Percentiles rank a stretch among this genome's conserved stretches.
Evolutionary conservation across 2,329 filamentous ascomycete species (phyloP).

Genomic region (Acephala macrosclerotiorum): DNA sequence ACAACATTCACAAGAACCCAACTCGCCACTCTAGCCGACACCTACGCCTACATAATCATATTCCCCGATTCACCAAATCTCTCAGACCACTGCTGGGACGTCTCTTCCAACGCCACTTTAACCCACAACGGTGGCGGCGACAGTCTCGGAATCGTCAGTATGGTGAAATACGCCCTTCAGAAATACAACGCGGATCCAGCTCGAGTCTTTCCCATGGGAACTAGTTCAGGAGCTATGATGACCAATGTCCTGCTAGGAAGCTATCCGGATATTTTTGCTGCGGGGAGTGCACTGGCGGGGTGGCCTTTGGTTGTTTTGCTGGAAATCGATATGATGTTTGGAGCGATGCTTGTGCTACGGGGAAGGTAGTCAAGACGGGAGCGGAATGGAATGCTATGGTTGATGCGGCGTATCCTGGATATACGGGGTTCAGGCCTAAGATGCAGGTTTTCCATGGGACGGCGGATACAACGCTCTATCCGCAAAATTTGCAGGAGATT

Average conservation of each 20-base stretch:
- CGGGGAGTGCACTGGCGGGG: conserved; percentile 54
- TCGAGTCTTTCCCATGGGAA: conserved; percentile 61
- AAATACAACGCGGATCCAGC: conserved; percentile 58
- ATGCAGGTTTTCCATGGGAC: conserved; percentile 44
- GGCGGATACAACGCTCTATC: conserved; percentile 47
- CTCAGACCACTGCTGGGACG: conserved; percentile 63
- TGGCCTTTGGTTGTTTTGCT: conserved; percentile 52
- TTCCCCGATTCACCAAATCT: conserved; percentile 60
- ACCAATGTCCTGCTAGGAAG: conserved; percentile 56
- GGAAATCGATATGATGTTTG: conserved; percentile 49
- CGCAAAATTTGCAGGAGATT: conserved; percentile 50
- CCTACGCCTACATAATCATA: conserved; percentile 65
- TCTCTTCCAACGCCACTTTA: conserved; percentile 57
- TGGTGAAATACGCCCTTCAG: conserved; percentile 60
- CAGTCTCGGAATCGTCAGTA: conserved; percentile 61
- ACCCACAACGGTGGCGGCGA: conserved; percentile 64
- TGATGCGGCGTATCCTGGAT: conserved; percentile 48
- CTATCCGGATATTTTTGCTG: conserved; percentile 57
- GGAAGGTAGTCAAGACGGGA: conserved; percentile 43
- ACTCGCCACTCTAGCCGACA: conserved; percentile 59
- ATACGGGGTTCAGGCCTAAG: conserved; percentile 41
- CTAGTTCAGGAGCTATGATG: conserved; percentile 58
- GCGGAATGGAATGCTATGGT: conserved; percentile 58
- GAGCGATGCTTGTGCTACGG: conserved; percentile 58
- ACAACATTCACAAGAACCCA: conserved; percentile 42